phyloP scores from a whole-genome alignment of 305 asterid genomes.

The Fraxinus latifolia region DNA sequence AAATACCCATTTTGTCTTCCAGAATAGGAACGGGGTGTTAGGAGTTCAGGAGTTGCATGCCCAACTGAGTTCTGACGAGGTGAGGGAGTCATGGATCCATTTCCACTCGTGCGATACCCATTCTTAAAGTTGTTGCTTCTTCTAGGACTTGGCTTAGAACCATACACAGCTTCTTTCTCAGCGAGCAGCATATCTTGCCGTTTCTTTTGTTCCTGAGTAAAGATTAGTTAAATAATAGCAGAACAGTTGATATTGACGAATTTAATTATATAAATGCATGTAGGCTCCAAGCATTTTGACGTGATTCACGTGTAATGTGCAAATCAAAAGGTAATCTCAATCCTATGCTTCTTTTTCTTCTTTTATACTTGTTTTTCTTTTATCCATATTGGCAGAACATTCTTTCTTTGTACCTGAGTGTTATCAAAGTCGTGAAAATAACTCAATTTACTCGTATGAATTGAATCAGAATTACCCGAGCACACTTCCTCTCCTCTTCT shows the following conservation, averaged over 20 bases:
- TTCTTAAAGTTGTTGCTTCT: constrained; percentile 69
- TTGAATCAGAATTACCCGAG: constrained; percentile 50
- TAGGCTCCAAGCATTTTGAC: not conserved
- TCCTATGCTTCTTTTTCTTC: not conserved
- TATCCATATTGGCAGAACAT: not conserved
- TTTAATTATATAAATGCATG: not conserved
- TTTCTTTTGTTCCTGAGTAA: constrained; percentile 77
- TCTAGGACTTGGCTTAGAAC: constrained; percentile 90
- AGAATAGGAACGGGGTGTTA: constrained; percentile 78
- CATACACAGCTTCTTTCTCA: constrained; percentile 76
- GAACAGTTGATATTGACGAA: not conserved
- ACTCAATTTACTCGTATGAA: not conserved
- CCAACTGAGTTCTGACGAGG: constrained; percentile 82
- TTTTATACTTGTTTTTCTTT: not conserved
- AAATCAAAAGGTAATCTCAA: not conserved
- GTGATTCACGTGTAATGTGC: not conserved
- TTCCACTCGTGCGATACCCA: constrained; percentile 52
- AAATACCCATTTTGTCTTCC: constrained; percentile 63
- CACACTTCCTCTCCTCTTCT: constrained; percentile 82
- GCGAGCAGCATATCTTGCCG: constrained; percentile 69
- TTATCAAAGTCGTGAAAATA: not conserved
- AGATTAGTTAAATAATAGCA: constrained; percentile 10
- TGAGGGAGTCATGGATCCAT: constrained; percentile 79
- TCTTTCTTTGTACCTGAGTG: not conserved
- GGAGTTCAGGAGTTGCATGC: constrained; percentile 54